Conservation (phyloP, 1,284 basidiomycete genomes). For the Sanguinoderma infundibulare region DNA sequence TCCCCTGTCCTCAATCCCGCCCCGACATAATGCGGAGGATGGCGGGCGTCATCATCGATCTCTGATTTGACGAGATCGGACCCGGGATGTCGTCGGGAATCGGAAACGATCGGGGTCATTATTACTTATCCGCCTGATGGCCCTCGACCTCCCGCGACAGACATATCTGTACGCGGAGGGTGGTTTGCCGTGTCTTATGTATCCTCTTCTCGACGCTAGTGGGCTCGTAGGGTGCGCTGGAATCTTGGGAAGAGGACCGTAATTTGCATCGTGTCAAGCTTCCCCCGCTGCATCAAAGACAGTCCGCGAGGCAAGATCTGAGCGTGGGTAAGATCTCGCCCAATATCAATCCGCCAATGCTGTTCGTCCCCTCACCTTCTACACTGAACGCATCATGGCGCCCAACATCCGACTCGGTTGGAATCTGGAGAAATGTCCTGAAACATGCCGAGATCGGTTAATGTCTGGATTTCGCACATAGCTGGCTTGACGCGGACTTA, state of each 20-base stretch:
- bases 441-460: background rate
- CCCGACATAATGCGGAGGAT: background rate
- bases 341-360: background rate
- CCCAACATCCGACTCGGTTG: background rate
- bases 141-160: background rate
- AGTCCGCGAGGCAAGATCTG: background rate
- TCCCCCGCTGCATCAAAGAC: background rate
- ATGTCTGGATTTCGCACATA: background rate
- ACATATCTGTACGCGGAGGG: background rate
- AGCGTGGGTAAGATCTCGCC: background rate
- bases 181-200: background rate
- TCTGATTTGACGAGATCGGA: background rate
- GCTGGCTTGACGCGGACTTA: background rate
- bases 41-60: background rate
- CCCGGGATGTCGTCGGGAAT: background rate
- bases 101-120: background rate
- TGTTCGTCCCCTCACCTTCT: background rate
- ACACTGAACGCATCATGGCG: background rate
- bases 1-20: background rate
- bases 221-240: background rate
- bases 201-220: background rate
- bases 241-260: background rate
- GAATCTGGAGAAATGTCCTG: background rate
- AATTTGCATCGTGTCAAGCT: background rate
- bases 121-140: too few species aligned